phyloP scores from a whole-genome alignment of 805 yeast species.

The Brettanomyces sp. region DNA sequence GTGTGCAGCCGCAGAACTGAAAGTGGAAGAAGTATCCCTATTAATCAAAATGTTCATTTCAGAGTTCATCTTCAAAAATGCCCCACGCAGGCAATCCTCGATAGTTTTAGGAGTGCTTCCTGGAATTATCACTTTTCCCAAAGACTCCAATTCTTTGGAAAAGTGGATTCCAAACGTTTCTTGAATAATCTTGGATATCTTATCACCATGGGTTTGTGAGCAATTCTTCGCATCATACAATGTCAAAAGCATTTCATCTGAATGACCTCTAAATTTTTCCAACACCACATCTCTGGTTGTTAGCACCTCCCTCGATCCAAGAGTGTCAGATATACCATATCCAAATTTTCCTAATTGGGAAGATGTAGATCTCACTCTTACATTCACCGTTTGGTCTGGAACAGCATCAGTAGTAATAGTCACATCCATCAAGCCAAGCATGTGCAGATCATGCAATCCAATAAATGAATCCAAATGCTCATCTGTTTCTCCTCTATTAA shows the following conservation, averaged over 20 bases:
- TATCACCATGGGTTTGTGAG: slow-evolving; percentile 48
- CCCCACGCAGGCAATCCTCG: slow-evolving; percentile 69
- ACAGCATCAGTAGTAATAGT: slow-evolving; percentile 81
- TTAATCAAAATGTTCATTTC: slow-evolving; percentile 62
- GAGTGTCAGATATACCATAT: slow-evolving; percentile 85
- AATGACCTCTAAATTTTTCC: slow-evolving; percentile 79
- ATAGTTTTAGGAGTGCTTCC: slow-evolving; percentile 39
- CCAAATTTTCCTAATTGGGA: slow-evolving; percentile 67
- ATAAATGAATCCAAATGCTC: slow-evolving; percentile 62
- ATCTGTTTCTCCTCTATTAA: slow-evolving; percentile 35
- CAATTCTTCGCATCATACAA: slow-evolving; percentile 75
- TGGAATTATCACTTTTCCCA: slow-evolving; percentile 25
- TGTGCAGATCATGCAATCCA: slow-evolving; percentile 54
- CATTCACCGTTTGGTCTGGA: slow-evolving; percentile 77
- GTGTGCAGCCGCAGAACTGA: slow-evolving; percentile 41
- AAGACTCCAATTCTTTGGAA: slow-evolving; percentile 48
- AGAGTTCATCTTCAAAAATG: slow-evolving; percentile 72
- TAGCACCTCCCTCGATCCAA: slow-evolving; percentile 59
- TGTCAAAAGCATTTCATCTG: slow-evolving; percentile 72
- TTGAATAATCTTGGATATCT: slow-evolving; percentile 65
- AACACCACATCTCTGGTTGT: slow-evolving; percentile 77
- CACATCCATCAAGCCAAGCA: slow-evolving; percentile 89
- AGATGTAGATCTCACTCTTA: slow-evolving; percentile 85
- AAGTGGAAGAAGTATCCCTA: slow-evolving; percentile 32
- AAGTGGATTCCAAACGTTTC: slow-evolving; percentile 59